phyloP scores from a whole-genome alignment of 202 grass and related monocot species.

The Elaeis oleifera region DNA sequence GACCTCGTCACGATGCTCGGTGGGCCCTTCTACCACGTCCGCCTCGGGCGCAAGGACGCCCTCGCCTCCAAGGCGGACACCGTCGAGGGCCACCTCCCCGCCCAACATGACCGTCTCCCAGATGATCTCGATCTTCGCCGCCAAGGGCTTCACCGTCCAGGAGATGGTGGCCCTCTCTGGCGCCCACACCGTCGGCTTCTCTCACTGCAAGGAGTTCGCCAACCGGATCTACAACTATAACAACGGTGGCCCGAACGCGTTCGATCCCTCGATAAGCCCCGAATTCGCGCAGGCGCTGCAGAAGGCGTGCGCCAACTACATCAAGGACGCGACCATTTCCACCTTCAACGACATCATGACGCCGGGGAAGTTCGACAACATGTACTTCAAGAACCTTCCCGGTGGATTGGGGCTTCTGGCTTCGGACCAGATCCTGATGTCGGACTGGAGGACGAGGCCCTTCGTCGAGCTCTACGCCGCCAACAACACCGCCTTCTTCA shows the following conservation, averaged over 20 bases:
- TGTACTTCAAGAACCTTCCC: slow-evolving; percentile 12
- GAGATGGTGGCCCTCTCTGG: slow-evolving; percentile 14
- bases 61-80: slow-evolving; percentile 7
- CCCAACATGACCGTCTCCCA: slow-evolving; percentile 3
- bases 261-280: slow-evolving; percentile 5
- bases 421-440: slow-evolving; percentile 2
- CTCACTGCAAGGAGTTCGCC: slow-evolving; percentile 22
- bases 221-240: not conserved
- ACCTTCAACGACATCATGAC: slow-evolving; percentile 19
- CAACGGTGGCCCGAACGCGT: not conserved
- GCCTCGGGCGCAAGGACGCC: not conserved
- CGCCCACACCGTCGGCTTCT: slow-evolving; percentile 16
- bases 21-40: too few species aligned
- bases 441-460: slow-evolving; percentile 6
- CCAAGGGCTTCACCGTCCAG: slow-evolving; percentile 9
- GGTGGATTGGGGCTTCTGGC: slow-evolving; percentile 7
- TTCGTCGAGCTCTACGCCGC: slow-evolving; percentile 12
- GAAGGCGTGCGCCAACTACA: slow-evolving; percentile 6
- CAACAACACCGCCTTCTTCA: slow-evolving; percentile 10
- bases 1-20: too few species aligned
- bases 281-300: not conserved
- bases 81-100: slow-evolving; percentile 14
- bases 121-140: slow-evolving; percentile 3
- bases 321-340: slow-evolving; percentile 4
- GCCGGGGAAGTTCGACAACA: slow-evolving; percentile 18